Evolutionary conservation across 305 asterid species (phyloP).

Genomic region (Fraxinus ornus): DNA sequence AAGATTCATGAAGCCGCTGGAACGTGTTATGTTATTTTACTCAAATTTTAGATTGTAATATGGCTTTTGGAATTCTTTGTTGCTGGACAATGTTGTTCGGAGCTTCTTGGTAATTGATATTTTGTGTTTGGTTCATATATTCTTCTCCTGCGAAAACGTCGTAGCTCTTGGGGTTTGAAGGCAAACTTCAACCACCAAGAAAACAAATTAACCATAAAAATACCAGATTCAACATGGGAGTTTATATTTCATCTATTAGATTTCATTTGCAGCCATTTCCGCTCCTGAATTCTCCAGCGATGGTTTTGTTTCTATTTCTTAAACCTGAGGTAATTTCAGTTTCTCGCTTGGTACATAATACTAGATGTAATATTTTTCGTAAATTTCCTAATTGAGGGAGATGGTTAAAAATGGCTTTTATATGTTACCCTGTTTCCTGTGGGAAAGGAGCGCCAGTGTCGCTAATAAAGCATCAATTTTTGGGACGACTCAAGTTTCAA

Average conservation of each 20-base stretch:
- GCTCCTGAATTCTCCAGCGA: background rate
- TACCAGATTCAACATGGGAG: background rate
- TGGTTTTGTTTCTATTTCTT: background rate
- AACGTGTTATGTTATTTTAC: conserved; percentile 7
- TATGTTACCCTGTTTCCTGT: background rate
- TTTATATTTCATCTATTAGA: background rate
- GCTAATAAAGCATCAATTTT: background rate
- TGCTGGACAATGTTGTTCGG: conserved; percentile 13
- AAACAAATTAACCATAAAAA: background rate
- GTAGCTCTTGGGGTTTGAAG: background rate
- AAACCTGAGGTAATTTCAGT: background rate
- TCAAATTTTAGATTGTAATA: conserved; percentile 16
- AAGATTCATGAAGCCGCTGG: background rate
- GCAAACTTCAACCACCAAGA: background rate
- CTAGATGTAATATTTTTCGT: background rate
- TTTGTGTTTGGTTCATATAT: conserved; percentile 19
- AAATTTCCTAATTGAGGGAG: background rate
- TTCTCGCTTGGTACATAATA: background rate
- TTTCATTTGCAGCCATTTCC: background rate
- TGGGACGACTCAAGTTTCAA: background rate
- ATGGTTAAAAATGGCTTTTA: background rate
- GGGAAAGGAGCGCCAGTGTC: background rate
- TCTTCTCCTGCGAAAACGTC: background rate
- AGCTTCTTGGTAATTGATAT: background rate
- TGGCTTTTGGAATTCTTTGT: conserved; percentile 19